These are phyloP conservation scores for Parsonsia alboflavescens DNA, from an alignment of 257 asterid genomes.

Conservation along the genomic window DNA sequence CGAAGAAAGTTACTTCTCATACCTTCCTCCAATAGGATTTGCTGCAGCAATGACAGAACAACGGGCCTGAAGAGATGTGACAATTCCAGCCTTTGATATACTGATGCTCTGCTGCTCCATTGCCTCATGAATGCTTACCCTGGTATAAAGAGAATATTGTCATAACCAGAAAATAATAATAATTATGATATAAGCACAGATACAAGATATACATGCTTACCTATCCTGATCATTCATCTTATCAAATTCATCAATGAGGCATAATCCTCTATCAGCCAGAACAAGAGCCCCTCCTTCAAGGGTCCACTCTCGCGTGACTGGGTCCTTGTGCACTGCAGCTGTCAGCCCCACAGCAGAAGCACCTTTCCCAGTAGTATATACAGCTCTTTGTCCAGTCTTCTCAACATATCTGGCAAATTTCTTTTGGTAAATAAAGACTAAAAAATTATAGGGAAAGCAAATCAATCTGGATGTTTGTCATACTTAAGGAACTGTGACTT, in stretches of 20 bases:
- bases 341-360: slow-evolving; percentile 99
- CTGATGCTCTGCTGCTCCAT: slow-evolving; percentile 99
- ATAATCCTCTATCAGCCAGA: slow-evolving; percentile 97
- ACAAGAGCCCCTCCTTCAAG: slow-evolving; percentile 99
- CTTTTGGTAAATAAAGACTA: slow-evolving; percentile 15
- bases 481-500: slow-evolving; percentile 98
- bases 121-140: slow-evolving; percentile 99
- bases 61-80: slow-evolving; percentile 97
- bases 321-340: slow-evolving; percentile 99
- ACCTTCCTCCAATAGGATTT: slow-evolving; percentile 99
- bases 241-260: slow-evolving; percentile 97
- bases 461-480: slow-evolving; percentile 21
- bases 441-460: slow-evolving; percentile 12
- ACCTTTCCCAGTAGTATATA: slow-evolving; percentile 98
- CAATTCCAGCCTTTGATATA: slow-evolving; percentile 98
- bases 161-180: slow-evolving; percentile 16
- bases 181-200: not conserved
- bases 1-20: too few species aligned
- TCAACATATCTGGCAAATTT: slow-evolving; percentile 64
- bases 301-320: slow-evolving; percentile 98
- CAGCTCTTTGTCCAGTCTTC: slow-evolving; percentile 96
- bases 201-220: slow-evolving; percentile 30
- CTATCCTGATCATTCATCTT: slow-evolving; percentile 99
- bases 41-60: slow-evolving; percentile 99
- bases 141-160: slow-evolving; percentile 26